A percentile compares a stretch with the other conserved stretches of the same genome.
Conservation (phyloP, 306 rosid species). For the Vigna angularis region DNA sequence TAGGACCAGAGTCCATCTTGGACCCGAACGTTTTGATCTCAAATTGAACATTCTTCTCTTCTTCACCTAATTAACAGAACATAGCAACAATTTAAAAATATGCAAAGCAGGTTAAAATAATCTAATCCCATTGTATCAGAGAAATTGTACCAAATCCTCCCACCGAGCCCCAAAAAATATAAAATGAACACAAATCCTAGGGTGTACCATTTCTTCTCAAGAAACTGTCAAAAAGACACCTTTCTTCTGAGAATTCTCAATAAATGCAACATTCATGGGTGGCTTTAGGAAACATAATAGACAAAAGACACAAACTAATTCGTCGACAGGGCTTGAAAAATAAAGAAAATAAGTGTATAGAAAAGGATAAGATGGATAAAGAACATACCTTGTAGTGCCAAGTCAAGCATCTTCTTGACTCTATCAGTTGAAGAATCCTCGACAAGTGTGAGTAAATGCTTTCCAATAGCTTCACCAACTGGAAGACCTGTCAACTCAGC, state of each 20-base stretch:
- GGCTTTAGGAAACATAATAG: conserved; percentile 16
- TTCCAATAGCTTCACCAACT: conserved; percentile 84
- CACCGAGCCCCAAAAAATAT: conserved; percentile 10
- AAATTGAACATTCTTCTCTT: conserved; percentile 88
- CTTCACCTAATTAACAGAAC: conserved; percentile 70
- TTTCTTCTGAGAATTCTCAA: conserved; percentile 29
- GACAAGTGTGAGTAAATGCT: conserved; percentile 76
- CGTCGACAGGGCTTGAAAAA: conserved; percentile 17
- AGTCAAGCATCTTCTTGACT: conserved; percentile 72
- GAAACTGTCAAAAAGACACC: conserved; percentile 13
- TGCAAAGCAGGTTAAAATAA: conserved; percentile 5
- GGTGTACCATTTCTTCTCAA: conserved; percentile 34
- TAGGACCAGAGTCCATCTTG: conserved; percentile 70
- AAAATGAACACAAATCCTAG: conserved; percentile 21
- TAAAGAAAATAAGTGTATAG: conserved; percentile 10
- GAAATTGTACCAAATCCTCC: conserved; percentile 11
- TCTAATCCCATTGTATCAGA: conserved; percentile 6
- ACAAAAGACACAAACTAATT: background rate
- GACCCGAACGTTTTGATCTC: conserved; percentile 85
- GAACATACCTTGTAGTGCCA: conserved; percentile 78
- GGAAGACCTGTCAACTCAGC: conserved; percentile 92
- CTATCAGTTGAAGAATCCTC: conserved; percentile 75
- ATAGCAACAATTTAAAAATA: conserved; percentile 29
- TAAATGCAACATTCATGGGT: conserved; percentile 20
- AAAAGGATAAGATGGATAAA: conserved; percentile 7